These are phyloP conservation scores for Chrysosporium keratinophilum DNA, from an alignment of 2,329 filamentous ascomycete genomes.

Conservation along the genomic window DNA sequence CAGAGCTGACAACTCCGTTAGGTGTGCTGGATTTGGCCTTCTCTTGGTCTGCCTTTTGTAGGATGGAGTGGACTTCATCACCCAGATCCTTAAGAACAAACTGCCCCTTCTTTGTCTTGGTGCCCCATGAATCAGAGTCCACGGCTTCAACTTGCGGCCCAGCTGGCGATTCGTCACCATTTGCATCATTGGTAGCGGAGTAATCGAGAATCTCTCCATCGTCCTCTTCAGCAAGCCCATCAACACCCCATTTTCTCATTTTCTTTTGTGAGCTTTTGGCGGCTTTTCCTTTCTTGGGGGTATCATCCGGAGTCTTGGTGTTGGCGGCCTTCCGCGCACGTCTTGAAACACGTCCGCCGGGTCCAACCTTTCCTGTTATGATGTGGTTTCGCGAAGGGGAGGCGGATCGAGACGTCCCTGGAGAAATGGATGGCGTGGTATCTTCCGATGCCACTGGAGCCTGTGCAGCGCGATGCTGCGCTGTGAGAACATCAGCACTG, in stretches of 20 bases:
- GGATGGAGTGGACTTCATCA: conserved; percentile 82
- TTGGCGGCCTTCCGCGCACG: conserved; percentile 62
- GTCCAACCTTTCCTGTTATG: conserved; percentile 45
- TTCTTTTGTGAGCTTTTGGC: conserved; percentile 58
- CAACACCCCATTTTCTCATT: conserved; percentile 83
- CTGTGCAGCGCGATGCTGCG: conserved; percentile 38
- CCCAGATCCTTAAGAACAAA: conserved; percentile 90
- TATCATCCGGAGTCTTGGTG: conserved; percentile 51
- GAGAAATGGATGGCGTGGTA: conserved; percentile 58
- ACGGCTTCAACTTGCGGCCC: conserved; percentile 59
- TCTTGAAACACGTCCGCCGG: conserved; percentile 66
- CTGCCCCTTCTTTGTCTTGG: conserved; percentile 72
- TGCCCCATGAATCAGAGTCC: conserved; percentile 73
- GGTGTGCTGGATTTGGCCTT: conserved; percentile 40
- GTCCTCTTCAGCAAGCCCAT: conserved; percentile 77
- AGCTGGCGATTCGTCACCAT: conserved; percentile 42
- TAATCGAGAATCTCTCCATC: conserved; percentile 78
- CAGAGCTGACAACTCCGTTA: conserved; percentile 62
- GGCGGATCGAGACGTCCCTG: conserved; percentile 65
- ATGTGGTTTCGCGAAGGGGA: conserved; percentile 57
- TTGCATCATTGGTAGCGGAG: conserved; percentile 54
- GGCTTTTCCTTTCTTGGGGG: conserved; percentile 48
- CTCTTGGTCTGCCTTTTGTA: conserved; percentile 66
- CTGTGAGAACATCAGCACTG: conserved; percentile 24
- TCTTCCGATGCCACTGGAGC: conserved; percentile 48